phyloP scores from a whole-genome alignment of 2,329 filamentous ascomycete species.

The Ceratocystis eucalypticola region DNA sequence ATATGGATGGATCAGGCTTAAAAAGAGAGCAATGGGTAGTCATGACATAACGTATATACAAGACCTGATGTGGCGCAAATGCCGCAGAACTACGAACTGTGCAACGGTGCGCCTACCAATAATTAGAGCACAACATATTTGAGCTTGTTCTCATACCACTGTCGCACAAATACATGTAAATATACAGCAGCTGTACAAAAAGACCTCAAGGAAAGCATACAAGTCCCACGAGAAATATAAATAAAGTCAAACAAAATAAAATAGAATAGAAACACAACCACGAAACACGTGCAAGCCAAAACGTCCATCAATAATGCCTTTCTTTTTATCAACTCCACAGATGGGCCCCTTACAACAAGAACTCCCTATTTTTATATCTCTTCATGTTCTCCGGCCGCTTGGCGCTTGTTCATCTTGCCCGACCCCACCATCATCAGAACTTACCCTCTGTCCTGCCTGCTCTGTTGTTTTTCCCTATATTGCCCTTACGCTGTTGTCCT shows the following conservation, averaged over 20 bases:
- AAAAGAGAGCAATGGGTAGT: neutral
- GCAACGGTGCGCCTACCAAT: too few species aligned
- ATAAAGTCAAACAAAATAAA: neutral
- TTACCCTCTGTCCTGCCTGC: neutral
- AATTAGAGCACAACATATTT: too few species aligned
- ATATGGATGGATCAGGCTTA: neutral
- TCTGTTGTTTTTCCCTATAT: neutral
- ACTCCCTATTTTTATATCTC: neutral
- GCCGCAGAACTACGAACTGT: neutral
- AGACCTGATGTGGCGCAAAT: neutral
- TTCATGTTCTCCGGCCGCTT: neutral
- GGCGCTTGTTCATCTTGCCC: neutral
- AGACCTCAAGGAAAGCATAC: neutral
- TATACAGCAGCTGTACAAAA: too few species aligned
- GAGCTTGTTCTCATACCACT: too few species aligned
- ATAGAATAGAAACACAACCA: too few species aligned
- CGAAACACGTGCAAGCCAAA: neutral
- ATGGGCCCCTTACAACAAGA: neutral
- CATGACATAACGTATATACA: neutral
- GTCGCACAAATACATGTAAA: too few species aligned
- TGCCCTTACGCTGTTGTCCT: neutral
- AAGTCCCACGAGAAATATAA: neutral
- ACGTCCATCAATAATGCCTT: neutral
- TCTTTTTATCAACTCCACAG: neutral
- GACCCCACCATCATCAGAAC: too few species aligned